Percentiles rank a stretch among this genome's conserved stretches.
These are phyloP conservation scores for Ceriops tagal DNA, from an alignment of 345 rosid genomes.

Conservation along the genomic window DNA sequence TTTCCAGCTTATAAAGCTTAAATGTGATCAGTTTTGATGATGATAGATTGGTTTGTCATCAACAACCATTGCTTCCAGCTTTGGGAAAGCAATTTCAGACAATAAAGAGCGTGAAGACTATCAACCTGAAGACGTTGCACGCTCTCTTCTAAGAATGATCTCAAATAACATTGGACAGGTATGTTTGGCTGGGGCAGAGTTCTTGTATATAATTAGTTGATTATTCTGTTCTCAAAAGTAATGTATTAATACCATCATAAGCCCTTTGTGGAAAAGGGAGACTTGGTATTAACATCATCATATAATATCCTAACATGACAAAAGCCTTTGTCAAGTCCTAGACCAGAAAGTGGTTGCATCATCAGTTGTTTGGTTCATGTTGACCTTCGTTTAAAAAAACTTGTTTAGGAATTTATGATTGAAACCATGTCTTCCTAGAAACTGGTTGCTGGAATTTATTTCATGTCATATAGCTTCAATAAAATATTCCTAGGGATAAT, in stretches of 20 bases:
- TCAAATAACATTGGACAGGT: constrained; percentile 88
- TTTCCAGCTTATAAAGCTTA: constrained; percentile 13
- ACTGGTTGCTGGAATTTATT: constrained; percentile 3
- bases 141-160: constrained; percentile 78
- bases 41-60: constrained; percentile 72
- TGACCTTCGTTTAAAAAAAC: neutral
- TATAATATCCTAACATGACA: neutral
- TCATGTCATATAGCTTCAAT: neutral
- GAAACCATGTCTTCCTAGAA: neutral
- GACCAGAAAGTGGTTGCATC: no score
- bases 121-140: constrained; percentile 66
- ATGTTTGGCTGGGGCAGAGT: constrained; percentile 14
- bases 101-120: constrained; percentile 70
- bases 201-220: neutral
- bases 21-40: constrained; percentile 2
- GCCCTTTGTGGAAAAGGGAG: neutral
- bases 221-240: neutral
- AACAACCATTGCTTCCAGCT: constrained; percentile 79
- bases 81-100: constrained; percentile 74
- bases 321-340: neutral
- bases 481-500: neutral
- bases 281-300: neutral
- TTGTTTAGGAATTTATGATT: neutral
- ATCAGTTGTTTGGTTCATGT: neutral
- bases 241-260: neutral